A percentile compares a stretch with the other conserved stretches of the same genome.
Evolutionary conservation across 805 yeast species (phyloP).

Genomic region (Debaryomyces maramus): DNA sequence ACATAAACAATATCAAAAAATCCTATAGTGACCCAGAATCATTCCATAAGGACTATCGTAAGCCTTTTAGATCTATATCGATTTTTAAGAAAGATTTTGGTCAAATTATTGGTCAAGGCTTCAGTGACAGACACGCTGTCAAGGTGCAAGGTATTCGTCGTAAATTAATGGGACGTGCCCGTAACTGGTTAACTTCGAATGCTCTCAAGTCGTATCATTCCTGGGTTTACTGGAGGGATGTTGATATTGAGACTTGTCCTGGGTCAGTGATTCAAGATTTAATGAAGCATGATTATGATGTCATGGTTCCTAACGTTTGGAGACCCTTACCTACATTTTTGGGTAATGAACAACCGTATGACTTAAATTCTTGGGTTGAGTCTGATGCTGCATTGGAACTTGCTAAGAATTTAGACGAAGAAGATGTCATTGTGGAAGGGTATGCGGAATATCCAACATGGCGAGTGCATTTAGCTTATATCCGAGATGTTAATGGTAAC

Average conservation of each 20-base stretch:
- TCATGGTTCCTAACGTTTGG: conserved; percentile 91
- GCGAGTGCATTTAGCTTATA: conserved; percentile 78
- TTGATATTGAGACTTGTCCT: conserved; percentile 79
- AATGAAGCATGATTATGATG: conserved; percentile 69
- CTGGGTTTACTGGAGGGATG: conserved; percentile 93
- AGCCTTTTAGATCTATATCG: conserved; percentile 76
- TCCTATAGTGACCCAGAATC: conserved; percentile 61
- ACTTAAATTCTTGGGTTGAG: conserved; percentile 95
- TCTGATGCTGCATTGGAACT: conserved; percentile 70
- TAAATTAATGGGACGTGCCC: conserved; percentile 81
- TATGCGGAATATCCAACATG: conserved; percentile 85
- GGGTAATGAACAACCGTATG: conserved; percentile 91
- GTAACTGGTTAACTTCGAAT: conserved; percentile 77
- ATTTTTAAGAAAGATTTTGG: conserved; percentile 84
- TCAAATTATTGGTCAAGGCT: conserved; percentile 82
- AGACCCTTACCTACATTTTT: conserved; percentile 92
- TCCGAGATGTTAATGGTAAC: conserved; percentile 61
- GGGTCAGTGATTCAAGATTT: conserved; percentile 71
- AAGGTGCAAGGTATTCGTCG: conserved; percentile 83
- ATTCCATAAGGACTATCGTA: conserved; percentile 58
- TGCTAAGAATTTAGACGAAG: conserved; percentile 66
- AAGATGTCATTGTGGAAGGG: conserved; percentile 86
- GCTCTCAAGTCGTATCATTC: conserved; percentile 82
- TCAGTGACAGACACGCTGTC: conserved; percentile 79
- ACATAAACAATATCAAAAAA: conserved; percentile 53